These are phyloP conservation scores for Debaryomyces sp. DNA, from an alignment of 1,139 yeast species.

Conservation along the genomic window DNA sequence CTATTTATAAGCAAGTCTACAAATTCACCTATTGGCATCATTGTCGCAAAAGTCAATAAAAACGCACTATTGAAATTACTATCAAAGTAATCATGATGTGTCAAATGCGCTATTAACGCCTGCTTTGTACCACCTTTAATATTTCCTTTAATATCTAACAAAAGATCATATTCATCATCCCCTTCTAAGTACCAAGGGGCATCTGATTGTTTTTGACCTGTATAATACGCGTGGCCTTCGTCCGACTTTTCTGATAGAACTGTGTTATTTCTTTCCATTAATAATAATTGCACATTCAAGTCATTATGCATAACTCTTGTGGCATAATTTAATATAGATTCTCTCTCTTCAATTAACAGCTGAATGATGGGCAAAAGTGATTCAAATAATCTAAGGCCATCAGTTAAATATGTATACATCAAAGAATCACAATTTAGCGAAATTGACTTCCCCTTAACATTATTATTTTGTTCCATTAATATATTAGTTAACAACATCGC, in stretches of 20 bases:
- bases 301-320: slow-evolving; percentile 79
- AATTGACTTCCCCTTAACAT: slow-evolving; percentile 46
- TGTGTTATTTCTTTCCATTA: slow-evolving; percentile 65
- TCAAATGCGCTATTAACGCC: slow-evolving; percentile 80
- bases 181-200: slow-evolving; percentile 83
- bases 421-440: slow-evolving; percentile 52
- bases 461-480: slow-evolving; percentile 45
- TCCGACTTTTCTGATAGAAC: slow-evolving; percentile 40
- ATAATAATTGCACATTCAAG: slow-evolving; percentile 60
- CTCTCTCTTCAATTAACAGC: slow-evolving; percentile 70
- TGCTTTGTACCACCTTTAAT: slow-evolving; percentile 85
- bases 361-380: slow-evolving; percentile 49
- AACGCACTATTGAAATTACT: slow-evolving; percentile 71
- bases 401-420: slow-evolving; percentile 47
- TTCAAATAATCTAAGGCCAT: slow-evolving; percentile 47
- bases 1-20: slow-evolving; percentile 63
- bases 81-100: slow-evolving; percentile 75
- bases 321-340: slow-evolving; percentile 68
- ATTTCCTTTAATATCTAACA: slow-evolving; percentile 72
- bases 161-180: slow-evolving; percentile 72
- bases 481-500: slow-evolving; percentile 50
- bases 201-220: slow-evolving; percentile 42
- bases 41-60: slow-evolving; percentile 75
- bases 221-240: slow-evolving; percentile 40
- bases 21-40: slow-evolving; percentile 69